phyloP scores from a whole-genome alignment of 371 early-diverging fungal species.

The Quaeritorhiza haematococci region DNA sequence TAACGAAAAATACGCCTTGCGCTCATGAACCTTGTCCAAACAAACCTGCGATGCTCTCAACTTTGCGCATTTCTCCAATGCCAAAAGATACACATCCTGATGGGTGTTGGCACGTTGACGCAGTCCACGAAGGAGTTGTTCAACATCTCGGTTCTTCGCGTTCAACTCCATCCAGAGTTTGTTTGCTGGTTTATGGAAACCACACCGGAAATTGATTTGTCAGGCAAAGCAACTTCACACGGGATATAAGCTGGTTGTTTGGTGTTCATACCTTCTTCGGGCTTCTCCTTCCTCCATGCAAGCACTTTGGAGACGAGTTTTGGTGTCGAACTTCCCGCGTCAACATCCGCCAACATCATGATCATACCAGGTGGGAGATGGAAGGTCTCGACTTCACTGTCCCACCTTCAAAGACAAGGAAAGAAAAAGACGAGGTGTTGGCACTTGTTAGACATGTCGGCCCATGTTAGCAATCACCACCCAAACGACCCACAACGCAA shows the following conservation, averaged over 20 bases:
- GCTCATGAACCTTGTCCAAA: background rate
- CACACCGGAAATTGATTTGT: background rate
- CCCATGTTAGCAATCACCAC: too few relatives aligned
- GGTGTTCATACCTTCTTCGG: constrained; percentile 45
- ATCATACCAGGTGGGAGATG: constrained; percentile 67
- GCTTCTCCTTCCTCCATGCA: constrained; percentile 69
- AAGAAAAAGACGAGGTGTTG: background rate
- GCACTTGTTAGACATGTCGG: constrained; percentile 9
- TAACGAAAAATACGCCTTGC: too few relatives aligned
- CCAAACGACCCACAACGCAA: constrained; percentile 29
- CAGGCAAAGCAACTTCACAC: background rate
- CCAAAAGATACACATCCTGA: constrained; percentile 30
- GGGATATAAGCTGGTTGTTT: background rate
- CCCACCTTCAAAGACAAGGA: constrained; percentile 54
- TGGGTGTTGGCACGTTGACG: constrained; percentile 18
- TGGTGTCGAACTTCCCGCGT: constrained; percentile 89
- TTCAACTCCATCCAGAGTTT: constrained; percentile 57
- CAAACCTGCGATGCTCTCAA: background rate
- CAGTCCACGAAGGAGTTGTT: constrained; percentile 41
- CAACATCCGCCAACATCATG: constrained; percentile 85
- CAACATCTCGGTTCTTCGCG: constrained; percentile 47
- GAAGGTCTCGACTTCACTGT: constrained; percentile 60
- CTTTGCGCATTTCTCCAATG: constrained; percentile 28
- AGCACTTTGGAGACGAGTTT: constrained; percentile 84
- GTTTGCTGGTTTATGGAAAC: constrained; percentile 36